Evolutionary conservation across 495 filamentous ascomycete species (phyloP).

Genomic region (Daldinia loculata): DNA sequence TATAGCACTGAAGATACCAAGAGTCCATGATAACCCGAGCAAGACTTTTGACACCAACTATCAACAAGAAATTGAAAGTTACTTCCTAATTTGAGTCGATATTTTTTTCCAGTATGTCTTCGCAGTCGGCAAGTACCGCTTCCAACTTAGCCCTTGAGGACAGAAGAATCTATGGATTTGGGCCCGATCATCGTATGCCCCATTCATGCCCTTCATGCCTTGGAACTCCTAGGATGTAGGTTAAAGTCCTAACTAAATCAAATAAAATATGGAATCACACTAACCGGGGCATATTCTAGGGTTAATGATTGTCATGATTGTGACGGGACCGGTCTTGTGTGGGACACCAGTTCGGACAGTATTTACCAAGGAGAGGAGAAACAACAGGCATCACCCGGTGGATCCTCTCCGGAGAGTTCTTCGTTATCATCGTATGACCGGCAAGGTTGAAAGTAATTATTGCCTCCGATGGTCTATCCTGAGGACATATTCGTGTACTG

Average conservation of each 20-base stretch:
- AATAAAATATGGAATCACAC: background rate
- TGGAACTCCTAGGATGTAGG: conserved; percentile 34
- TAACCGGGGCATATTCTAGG: conserved; percentile 7
- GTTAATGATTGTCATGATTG: conserved; percentile 31
- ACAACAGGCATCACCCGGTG: conserved; percentile 19
- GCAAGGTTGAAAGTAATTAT: conserved; percentile 5
- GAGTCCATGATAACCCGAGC: background rate
- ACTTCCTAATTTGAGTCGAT: background rate
- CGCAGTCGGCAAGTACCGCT: conserved; percentile 14
- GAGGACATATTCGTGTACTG: background rate
- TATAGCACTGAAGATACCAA: background rate
- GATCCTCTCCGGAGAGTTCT: conserved; percentile 29
- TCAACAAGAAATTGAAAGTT: background rate
- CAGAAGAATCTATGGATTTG: conserved; percentile 29
- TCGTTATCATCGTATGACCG: conserved; percentile 26
- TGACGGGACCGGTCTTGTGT: conserved; percentile 30
- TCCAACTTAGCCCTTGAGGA: conserved; percentile 20
- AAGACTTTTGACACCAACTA: background rate
- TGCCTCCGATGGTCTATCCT: background rate
- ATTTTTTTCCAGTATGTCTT: conserved; percentile 21
- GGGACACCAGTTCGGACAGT: conserved; percentile 22
- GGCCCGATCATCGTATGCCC: conserved; percentile 31
- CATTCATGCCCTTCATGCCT: conserved; percentile 33
- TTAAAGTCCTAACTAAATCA: background rate
- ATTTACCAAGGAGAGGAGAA: conserved; percentile 21